Evolutionary conservation across 2,329 filamentous ascomycete genomes (phyloP), one percentile per base, ranked within the genome.

Genomic region (Fusarium mundagurra): DNA sequence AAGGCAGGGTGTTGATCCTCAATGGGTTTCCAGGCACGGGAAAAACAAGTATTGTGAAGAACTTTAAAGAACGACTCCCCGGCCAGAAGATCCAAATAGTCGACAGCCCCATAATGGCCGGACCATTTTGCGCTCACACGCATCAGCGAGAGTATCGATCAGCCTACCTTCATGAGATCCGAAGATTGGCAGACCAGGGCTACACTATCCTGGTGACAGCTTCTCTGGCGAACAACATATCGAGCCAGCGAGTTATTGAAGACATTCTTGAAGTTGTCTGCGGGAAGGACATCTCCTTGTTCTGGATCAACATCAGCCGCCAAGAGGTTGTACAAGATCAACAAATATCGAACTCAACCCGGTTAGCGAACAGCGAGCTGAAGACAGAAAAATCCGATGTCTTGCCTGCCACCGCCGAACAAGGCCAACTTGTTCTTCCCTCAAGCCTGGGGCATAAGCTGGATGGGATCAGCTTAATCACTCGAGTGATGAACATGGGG

Each of bases 1-100:
- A 34, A 39, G 71, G 71, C 55, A 72, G 34, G 20, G 48, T 74
- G n/a, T 33, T 74, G 18, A 48, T 74, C 27, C 60, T 74, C 17
- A 74, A 74, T 20, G 67, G 55, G 13, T 43, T 60, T 20, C 38
- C 63, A 39, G 55, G 54, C n/a, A 47, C 51, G 8, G 60, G 47
- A 24, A 74, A 59, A 41, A 18, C 59, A 31, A 55, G 55, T 17
- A 44, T 69, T 5, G 24, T 72, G 22, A 55, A 39, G 22, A 33
- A 24, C 20, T 18, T 74, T 11, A 29, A 65, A 22, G 16, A 31
- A 14, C 43, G 24, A 11, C 45, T 59, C n/a, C 16, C 31, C 7
- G 31, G 29, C 22, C 48, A 50, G 12, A 58, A 58, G 4, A 54
- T 47, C 8, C 45, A 31, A 8, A 27, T 72, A 31, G 43, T 74